These are phyloP conservation scores for Xylaria sp. DNA, from an alignment of 2,329 filamentous ascomycete species.

Conservation along the genomic window DNA sequence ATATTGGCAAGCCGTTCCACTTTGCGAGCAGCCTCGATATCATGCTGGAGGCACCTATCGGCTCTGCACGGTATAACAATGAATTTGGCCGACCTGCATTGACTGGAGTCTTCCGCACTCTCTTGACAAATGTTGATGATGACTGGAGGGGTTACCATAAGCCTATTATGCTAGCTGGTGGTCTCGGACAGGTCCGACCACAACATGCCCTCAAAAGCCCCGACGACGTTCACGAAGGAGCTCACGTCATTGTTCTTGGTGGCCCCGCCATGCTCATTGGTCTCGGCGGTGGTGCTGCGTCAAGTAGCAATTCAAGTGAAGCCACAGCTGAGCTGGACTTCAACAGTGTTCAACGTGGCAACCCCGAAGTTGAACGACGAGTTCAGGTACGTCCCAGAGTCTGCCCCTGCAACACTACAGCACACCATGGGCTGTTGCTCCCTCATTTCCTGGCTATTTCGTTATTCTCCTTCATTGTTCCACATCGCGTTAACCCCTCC, in stretches of 20 bases:
- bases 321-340: constrained; percentile 93
- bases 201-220: constrained; percentile 88
- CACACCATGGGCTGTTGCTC: not conserved
- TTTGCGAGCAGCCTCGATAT: constrained; percentile 95
- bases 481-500: not conserved
- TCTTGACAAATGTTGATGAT: constrained; percentile 61
- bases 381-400: constrained; percentile 63
- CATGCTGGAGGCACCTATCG: constrained; percentile 96
- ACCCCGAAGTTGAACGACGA: constrained; percentile 92
- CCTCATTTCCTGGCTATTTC: not conserved
- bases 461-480: not conserved
- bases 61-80: constrained; percentile 95
- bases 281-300: constrained; percentile 92
- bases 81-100: constrained; percentile 89
- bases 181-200: constrained; percentile 88
- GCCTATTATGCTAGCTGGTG: constrained; percentile 85
- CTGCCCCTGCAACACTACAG: not conserved
- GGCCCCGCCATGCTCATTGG: constrained; percentile 98
- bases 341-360: constrained; percentile 94
- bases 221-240: constrained; percentile 80
- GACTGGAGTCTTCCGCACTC: constrained; percentile 87
- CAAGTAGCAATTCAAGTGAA: constrained; percentile 86
- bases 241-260: constrained; percentile 85
- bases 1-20: constrained; percentile 87
- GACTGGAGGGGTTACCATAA: constrained; percentile 95